Conservation (phyloP, 164 flowering plant species). For the Taxillus chinensis region DNA sequence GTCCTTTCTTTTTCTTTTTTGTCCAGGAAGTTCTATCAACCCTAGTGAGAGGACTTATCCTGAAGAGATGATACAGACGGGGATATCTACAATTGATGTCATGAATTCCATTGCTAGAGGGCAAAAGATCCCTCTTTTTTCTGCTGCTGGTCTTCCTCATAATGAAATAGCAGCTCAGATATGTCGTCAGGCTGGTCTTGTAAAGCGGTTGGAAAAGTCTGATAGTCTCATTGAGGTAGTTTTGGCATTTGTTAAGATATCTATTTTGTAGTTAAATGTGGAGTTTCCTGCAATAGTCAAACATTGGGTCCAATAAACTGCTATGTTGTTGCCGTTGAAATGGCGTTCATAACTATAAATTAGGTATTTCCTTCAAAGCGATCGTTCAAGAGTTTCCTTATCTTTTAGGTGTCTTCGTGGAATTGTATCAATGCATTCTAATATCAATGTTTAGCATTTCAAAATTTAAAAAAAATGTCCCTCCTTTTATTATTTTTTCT, state of each 20-base stretch:
- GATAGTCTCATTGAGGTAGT: constrained; percentile 59
- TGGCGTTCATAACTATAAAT: too few relatives aligned
- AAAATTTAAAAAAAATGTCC: too few relatives aligned
- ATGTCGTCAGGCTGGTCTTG: constrained; percentile 97
- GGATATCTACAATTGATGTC: constrained; percentile 97
- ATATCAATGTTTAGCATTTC: too few relatives aligned
- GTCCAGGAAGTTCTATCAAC: constrained; percentile 90
- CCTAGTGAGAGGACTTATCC: constrained; percentile 99
- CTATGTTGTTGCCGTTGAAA: too few relatives aligned
- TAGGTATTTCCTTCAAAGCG: too few relatives aligned
- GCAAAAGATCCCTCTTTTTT: constrained; percentile 96
- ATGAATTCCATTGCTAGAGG: constrained; percentile 99
- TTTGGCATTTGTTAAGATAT: not conserved
- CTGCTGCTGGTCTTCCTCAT: constrained; percentile 99
- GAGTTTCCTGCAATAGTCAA: too few relatives aligned
- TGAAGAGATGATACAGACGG: constrained; percentile 99
- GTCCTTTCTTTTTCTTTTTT: not conserved
- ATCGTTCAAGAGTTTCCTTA: too few relatives aligned
- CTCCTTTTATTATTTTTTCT: too few relatives aligned
- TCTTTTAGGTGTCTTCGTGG: too few relatives aligned
- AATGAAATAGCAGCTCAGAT: constrained; percentile 99
- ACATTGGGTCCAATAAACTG: too few relatives aligned
- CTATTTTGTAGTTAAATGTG: not conserved
- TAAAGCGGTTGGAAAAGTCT: constrained; percentile 78
- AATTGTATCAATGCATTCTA: too few relatives aligned